phyloP scores from a whole-genome alignment of 352 stramenopile species.

The Globisporangium irregulare region DNA sequence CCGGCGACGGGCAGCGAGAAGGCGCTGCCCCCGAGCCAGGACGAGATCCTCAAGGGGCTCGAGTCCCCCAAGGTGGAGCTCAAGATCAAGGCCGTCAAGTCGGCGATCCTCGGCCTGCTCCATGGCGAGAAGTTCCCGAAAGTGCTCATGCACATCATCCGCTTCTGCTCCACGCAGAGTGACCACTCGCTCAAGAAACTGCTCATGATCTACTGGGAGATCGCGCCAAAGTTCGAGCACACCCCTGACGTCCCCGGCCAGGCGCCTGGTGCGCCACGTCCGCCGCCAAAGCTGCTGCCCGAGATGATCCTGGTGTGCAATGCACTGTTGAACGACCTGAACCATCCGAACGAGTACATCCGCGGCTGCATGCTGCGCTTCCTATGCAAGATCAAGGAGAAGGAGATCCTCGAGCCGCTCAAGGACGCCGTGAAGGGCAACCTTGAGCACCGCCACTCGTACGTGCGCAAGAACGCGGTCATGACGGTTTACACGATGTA shows the following conservation, averaged over 20 bases:
- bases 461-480: constrained; percentile 99
- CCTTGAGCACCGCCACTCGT: constrained; percentile 97
- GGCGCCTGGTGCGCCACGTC: constrained; percentile 22
- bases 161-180: constrained; percentile 98
- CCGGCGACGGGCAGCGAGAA: constrained; percentile 53
- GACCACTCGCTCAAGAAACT: constrained; percentile 99
- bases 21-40: constrained; percentile 76
- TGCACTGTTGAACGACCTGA: constrained; percentile 99
- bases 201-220: constrained; percentile 99
- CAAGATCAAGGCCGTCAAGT: constrained; percentile 98
- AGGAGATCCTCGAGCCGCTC: constrained; percentile 91
- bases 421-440: constrained; percentile 95
- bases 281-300: constrained; percentile 93
- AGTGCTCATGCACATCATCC: constrained; percentile 99
- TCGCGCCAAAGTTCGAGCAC: constrained; percentile 97
- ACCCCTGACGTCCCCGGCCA: constrained; percentile 26
- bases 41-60: constrained; percentile 97
- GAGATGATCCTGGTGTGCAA: constrained; percentile 99
- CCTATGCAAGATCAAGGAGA: constrained; percentile 99
- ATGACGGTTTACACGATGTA: constrained; percentile 98
- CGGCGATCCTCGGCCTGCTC: constrained; percentile 96
- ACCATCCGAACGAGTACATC: constrained; percentile 99
- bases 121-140: constrained; percentile 98
- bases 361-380: constrained; percentile 99
- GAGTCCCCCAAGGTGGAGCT: constrained; percentile 94